Conservation (phyloP, 768 basidiomycete genomes). For the Guyanaporus albipodus region DNA sequence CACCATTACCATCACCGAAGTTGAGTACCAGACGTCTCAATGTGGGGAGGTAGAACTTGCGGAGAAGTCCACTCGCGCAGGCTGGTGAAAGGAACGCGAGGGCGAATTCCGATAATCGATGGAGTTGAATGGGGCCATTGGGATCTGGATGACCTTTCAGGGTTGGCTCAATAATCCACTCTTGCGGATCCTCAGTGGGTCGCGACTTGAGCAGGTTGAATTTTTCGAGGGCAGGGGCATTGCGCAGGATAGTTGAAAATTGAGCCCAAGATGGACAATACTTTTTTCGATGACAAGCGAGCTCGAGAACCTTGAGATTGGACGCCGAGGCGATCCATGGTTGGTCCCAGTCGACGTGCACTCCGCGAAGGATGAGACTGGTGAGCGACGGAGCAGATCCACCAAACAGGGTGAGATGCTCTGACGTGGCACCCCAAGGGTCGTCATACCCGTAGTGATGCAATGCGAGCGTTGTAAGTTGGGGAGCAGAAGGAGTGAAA, state of each 20-base stretch:
- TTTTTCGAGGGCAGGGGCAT: conserved; percentile 49
- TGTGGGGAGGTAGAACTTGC: conserved; percentile 32
- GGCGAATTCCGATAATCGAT: conserved; percentile 29
- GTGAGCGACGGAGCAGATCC: conserved; percentile 49
- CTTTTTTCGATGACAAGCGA: conserved; percentile 59
- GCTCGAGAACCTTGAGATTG: conserved; percentile 46
- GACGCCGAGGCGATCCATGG: conserved; percentile 28
- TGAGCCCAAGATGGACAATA: conserved; percentile 57
- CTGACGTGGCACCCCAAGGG: conserved; percentile 23
- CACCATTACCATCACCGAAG: conserved; percentile 47
- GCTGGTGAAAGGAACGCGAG: conserved; percentile 53
- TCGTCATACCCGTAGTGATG: conserved; percentile 44
- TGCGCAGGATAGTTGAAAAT: conserved; percentile 48
- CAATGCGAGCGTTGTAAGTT: conserved; percentile 52
- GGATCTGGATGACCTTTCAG: conserved; percentile 22
- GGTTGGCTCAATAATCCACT: conserved; percentile 30
- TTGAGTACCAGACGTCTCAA: conserved; percentile 45
- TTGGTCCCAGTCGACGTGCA: conserved; percentile 64
- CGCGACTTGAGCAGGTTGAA: conserved; percentile 58
- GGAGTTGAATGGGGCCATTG: conserved; percentile 29
- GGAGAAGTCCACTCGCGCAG: conserved; percentile 30
- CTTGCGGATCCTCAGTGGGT: conserved; percentile 40
- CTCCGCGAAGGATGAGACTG: conserved; percentile 56
- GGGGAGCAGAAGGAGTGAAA: conserved; percentile 43
- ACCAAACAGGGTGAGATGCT: conserved; percentile 48